Evolutionary conservation across 1,284 basidiomycete species (phyloP).

Genomic region (Naganishia sp.): DNA sequence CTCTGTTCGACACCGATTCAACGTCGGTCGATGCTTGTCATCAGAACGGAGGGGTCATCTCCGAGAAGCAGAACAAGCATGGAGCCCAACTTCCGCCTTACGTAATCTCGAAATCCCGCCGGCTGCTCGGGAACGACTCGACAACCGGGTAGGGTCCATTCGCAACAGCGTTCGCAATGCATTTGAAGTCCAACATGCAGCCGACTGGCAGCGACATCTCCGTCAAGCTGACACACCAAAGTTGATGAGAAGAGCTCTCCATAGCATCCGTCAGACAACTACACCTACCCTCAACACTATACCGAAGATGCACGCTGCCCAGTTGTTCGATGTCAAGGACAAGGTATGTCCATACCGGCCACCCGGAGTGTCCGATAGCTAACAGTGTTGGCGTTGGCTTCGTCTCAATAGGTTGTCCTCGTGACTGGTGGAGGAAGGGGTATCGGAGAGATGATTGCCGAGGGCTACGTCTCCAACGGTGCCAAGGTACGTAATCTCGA

Average conservation of each 20-base stretch:
- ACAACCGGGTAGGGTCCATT: neutral
- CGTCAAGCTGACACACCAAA: neutral
- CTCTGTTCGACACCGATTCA: too few species aligned
- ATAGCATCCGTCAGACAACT: too few species aligned
- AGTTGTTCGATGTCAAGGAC: conserved; percentile 61
- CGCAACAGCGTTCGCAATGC: neutral
- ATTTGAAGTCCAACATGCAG: neutral
- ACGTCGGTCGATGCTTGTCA: too few species aligned
- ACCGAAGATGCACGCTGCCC: conserved; percentile 16
- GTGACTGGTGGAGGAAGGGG: conserved; percentile 72
- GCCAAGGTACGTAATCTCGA: conserved; percentile 57
- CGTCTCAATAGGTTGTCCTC: conserved; percentile 58
- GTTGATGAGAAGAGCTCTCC: too few species aligned
- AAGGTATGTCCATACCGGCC: conserved; percentile 51
- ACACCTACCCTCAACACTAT: neutral
- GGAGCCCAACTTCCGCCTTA: neutral
- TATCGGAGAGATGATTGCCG: conserved; percentile 71
- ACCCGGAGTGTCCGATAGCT: neutral
- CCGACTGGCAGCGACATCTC: neutral
- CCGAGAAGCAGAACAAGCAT: neutral
- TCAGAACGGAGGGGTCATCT: too few species aligned
- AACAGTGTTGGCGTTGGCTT: neutral
- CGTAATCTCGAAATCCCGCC: conserved; percentile 2
- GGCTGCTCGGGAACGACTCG: neutral
- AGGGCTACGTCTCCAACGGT: conserved; percentile 66